phyloP scores from a whole-genome alignment of 441 rosid species.

The Viola pubescens region DNA sequence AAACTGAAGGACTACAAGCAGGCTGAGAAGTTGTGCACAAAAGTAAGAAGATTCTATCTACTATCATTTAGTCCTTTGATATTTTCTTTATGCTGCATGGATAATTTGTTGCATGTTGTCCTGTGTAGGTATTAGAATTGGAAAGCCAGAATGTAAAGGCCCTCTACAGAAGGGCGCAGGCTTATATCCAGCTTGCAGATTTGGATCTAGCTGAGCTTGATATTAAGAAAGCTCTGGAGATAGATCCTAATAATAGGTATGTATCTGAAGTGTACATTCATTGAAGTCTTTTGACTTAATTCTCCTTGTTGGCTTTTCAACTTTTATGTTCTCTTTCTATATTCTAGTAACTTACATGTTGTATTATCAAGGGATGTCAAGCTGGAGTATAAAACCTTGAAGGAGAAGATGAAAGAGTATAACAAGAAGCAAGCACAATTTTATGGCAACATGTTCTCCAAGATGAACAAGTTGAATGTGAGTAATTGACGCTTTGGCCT shows the following conservation, averaged over 20 bases:
- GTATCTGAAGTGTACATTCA: neutral
- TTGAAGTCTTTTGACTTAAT: too few relatives aligned
- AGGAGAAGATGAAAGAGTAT: conserved; percentile 69
- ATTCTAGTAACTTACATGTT: neutral
- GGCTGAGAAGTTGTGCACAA: conserved; percentile 66
- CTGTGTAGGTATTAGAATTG: conserved; percentile 48
- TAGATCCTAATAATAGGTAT: conserved; percentile 68
- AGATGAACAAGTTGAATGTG: conserved; percentile 45
- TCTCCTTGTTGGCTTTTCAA: too few relatives aligned
- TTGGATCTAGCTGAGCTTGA: conserved; percentile 76
- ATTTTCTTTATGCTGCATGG: neutral
- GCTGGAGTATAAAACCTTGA: conserved; percentile 58
- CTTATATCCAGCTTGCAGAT: conserved; percentile 50
- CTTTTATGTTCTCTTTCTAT: neutral
- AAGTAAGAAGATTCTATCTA: conserved; percentile 31
- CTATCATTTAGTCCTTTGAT: neutral
- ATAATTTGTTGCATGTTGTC: neutral
- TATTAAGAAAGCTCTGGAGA: conserved; percentile 65
- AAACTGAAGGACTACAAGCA: conserved; percentile 58
- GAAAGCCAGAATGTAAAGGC: conserved; percentile 69
- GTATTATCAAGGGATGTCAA: conserved; percentile 60
- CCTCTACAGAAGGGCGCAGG: conserved; percentile 70
- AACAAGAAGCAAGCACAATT: conserved; percentile 77
- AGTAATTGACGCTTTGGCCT: conserved; percentile 25
- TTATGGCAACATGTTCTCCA: conserved; percentile 86